Percentiles rank a stretch among this genome's conserved stretches.
Evolutionary conservation across 257 asterid species (phyloP).

Genomic region (Solanum virginianum): DNA sequence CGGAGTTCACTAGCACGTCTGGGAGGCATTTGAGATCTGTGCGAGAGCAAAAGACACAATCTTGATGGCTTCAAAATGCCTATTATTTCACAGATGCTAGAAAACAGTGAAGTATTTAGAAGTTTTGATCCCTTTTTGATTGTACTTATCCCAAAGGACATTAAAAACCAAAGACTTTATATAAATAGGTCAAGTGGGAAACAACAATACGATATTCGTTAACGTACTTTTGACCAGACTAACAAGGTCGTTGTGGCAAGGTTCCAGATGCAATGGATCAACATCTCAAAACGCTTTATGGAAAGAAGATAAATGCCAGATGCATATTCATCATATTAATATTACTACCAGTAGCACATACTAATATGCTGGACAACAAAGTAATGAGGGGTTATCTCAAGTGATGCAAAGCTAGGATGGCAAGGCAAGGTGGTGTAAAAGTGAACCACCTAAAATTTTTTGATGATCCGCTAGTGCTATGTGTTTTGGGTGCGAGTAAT

Average conservation of each 20-base stretch:
- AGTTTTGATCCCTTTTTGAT: neutral
- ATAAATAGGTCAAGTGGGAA: neutral
- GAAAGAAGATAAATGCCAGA: neutral
- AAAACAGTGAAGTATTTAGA: neutral
- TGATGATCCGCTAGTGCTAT: neutral
- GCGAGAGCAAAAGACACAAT: neutral
- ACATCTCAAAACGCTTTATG: neutral
- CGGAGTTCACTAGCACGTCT: neutral
- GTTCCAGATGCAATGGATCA: neutral
- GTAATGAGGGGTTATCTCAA: neutral
- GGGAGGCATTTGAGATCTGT: neutral
- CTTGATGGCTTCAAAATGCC: neutral
- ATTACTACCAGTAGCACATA: neutral
- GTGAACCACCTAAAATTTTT: neutral
- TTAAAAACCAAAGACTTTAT: neutral
- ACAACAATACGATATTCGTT: neutral
- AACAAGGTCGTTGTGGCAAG: neutral
- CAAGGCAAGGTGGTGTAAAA: neutral
- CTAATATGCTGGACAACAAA: neutral
- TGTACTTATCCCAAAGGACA: neutral
- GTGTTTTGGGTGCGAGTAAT: neutral
- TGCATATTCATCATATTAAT: neutral
- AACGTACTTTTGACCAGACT: neutral
- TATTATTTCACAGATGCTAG: neutral
- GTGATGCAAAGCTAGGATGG: neutral